Conservation (phyloP, 768 basidiomycete species). For the Hypsizygus marmoreus region DNA sequence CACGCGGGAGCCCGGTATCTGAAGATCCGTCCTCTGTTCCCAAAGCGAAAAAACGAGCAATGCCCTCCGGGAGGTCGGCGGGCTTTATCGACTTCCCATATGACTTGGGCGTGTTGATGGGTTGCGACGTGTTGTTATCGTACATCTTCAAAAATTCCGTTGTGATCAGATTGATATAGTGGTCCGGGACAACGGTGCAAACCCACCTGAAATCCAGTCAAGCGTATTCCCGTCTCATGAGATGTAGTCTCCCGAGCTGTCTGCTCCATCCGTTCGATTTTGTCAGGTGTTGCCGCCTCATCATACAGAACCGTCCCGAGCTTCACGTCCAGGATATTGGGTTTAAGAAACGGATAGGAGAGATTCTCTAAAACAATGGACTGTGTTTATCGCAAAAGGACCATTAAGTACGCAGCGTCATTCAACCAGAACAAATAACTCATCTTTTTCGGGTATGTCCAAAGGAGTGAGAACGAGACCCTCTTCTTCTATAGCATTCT, state of each 20-base stretch:
- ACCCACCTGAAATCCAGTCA: constrained; percentile 90
- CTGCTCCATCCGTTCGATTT: constrained; percentile 75
- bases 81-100: constrained; percentile 79
- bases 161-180: background rate
- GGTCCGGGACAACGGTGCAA: background rate
- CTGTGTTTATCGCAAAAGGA: constrained; percentile 38
- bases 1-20: constrained; percentile 52
- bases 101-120: constrained; percentile 65
- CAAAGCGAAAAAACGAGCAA: constrained; percentile 78
- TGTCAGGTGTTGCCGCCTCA: constrained; percentile 63
- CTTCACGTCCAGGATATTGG: constrained; percentile 91
- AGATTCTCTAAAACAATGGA: constrained; percentile 88
- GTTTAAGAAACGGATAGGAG: constrained; percentile 68
- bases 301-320: constrained; percentile 91
- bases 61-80: constrained; percentile 72
- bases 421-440: constrained; percentile 4
- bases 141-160: constrained; percentile 58
- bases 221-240: constrained; percentile 69
- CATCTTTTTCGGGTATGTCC: constrained; percentile 20
- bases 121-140: constrained; percentile 55
- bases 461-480: constrained; percentile 17
- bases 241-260: constrained; percentile 73
- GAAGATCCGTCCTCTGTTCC: constrained; percentile 15
- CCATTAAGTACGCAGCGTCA: no score
- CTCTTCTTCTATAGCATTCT: constrained; percentile 21